These are phyloP conservation scores for Anethum foeniculum DNA, from an alignment of 140 eudicot genomes.

Conservation along the genomic window DNA sequence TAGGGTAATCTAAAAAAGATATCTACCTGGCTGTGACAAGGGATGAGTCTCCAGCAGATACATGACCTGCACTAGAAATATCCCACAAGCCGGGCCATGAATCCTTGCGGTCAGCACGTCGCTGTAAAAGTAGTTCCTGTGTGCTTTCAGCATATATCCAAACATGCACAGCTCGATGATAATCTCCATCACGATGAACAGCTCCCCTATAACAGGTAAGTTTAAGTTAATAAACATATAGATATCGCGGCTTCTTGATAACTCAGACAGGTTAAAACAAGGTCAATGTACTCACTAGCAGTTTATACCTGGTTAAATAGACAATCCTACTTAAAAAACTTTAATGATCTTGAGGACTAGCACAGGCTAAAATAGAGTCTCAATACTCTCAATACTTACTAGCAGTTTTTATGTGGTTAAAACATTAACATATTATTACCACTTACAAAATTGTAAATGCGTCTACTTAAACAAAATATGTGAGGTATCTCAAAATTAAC, in stretches of 20 bases:
- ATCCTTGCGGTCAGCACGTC: conserved; percentile 76
- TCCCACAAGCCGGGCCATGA: conserved; percentile 96
- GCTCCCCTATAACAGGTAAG: conserved; percentile 42
- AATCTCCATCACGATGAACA: conserved; percentile 91
- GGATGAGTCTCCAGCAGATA: conserved; percentile 90
- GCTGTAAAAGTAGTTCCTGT: conserved; percentile 67
- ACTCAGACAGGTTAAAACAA: not conserved
- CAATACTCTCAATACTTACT: not conserved
- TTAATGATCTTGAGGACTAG: not conserved
- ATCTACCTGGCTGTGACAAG: conserved; percentile 72
- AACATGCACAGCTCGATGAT: conserved; percentile 87
- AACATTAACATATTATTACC: not conserved
- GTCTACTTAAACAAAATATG: not conserved
- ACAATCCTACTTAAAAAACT: not conserved
- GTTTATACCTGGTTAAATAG: not conserved
- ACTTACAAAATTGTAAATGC: not conserved
- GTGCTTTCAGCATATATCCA: conserved; percentile 92
- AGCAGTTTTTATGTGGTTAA: not conserved
- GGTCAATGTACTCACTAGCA: not conserved
- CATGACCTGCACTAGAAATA: conserved; percentile 94
- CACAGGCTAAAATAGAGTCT: not conserved
- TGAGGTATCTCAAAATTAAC: not conserved
- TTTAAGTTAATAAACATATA: not conserved
- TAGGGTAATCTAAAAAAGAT: not conserved
- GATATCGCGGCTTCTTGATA: not conserved